Conservation (phyloP, 352 stramenopile genomes). For the Aphanomyces invadans region DNA sequence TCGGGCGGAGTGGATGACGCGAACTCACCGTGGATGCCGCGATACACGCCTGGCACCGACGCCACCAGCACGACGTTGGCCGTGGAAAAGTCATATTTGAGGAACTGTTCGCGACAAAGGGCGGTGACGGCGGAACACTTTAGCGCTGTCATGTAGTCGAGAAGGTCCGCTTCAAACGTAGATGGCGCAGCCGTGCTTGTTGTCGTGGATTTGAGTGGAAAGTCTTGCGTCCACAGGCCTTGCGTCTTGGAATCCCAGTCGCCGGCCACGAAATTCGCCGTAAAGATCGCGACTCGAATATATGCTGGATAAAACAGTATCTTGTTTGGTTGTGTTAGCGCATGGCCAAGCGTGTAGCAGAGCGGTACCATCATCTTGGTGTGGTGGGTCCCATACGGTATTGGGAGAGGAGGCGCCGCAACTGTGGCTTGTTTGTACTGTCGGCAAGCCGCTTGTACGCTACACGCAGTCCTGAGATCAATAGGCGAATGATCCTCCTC, state of each 20-base stretch:
- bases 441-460: conserved; percentile 49
- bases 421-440: conserved; percentile 52
- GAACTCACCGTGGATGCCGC: conserved; percentile 39
- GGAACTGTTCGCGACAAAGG: conserved; percentile 41
- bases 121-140: conserved; percentile 32
- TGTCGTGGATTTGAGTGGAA: conserved; percentile 38
- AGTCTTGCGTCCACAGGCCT: conserved; percentile 77
- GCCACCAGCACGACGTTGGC: conserved; percentile 53
- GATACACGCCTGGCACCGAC: conserved; percentile 63
- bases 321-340: neutral
- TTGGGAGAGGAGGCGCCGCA: conserved; percentile 59
- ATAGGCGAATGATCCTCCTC: neutral
- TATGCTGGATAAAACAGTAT: conserved; percentile 51
- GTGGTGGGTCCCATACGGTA: conserved; percentile 81
- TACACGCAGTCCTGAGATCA: too few relatives aligned
- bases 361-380: conserved; percentile 63
- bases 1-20: too few relatives aligned
- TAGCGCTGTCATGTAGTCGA: conserved; percentile 51
- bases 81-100: conserved; percentile 52
- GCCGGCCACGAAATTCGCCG: conserved; percentile 69
- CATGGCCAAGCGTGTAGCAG: neutral
- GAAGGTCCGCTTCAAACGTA: conserved; percentile 51
- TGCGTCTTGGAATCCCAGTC: conserved; percentile 84
- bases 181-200: neutral
- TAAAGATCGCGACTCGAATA: conserved; percentile 76